Evolutionary conservation across 192 early-diverging fungal genomes (phyloP), one percentile per base, ranked within the genome.

Genomic region (Coemansia sp.): DNA sequence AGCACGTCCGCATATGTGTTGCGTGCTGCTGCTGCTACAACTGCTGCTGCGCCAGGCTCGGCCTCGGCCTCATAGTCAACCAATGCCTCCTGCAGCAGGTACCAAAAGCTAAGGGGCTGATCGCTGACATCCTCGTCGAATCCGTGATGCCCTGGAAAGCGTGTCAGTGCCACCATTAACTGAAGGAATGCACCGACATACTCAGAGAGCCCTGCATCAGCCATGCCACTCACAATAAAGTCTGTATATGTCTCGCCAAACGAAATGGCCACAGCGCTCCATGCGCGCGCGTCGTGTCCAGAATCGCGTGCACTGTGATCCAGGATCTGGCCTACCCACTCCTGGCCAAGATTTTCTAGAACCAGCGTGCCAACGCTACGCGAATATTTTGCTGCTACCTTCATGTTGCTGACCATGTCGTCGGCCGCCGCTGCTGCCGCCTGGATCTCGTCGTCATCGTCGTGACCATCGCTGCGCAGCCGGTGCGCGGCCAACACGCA

Each of bases 21-120:
- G 15, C 78, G 42, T 4, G 82, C 79, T 9, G 65, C 64, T 18
- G 10, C 51, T 48, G 51, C 63, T 6, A 76, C 72, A 8, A 4
- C 52, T 15, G 63, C 57, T 28, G 38, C 47, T 14, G 26, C 70
- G 7, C 24, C 63, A 23, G 73, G 68, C n/a, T 55, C 56, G 4
- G 70, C 64, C 0, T 71, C 74, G 11, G 23, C 37, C 54, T 68
- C 69, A 34, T 66, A 63, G 49, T 91, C 89, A 24, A 73, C 77
- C 37, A 90, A 56, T 1, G 87, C 76, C 53, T 92, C 90, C 64
- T 92, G 89, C 10, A 90, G 65, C 48, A 85, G 63, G 36, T 83
- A 88, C 90, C 90, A 92, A 59, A 90, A 87, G 56, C 86, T 84
- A 15, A 91, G 83, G 4, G 89, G 81, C 44, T 87, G 74, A 44